Percentiles rank a stretch among this genome's conserved stretches.
Evolutionary conservation across 2,329 filamentous ascomycete genomes (phyloP).

Genomic region (Sporothrix mexicana): DNA sequence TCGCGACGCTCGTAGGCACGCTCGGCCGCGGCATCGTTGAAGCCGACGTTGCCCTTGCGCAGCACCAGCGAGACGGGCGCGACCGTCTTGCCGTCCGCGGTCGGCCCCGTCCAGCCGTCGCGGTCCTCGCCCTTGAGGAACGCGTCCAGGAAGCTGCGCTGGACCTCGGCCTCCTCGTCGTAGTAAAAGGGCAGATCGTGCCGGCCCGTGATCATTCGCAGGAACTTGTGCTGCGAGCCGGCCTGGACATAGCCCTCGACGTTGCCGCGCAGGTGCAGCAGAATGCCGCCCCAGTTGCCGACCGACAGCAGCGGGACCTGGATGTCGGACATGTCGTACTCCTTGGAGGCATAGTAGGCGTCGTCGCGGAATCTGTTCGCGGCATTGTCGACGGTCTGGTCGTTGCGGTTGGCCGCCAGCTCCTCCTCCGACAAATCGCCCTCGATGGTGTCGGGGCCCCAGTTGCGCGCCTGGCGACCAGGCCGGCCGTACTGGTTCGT

Average conservation of each 20-base stretch:
- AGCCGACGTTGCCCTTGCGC: slow-evolving; percentile 69
- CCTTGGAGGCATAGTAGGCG: slow-evolving; percentile 67
- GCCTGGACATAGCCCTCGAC: slow-evolving; percentile 68
- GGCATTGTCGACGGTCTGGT: slow-evolving; percentile 55
- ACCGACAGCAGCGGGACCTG: slow-evolving; percentile 70
- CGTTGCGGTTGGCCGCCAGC: slow-evolving; percentile 54
- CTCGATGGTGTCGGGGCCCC: slow-evolving; percentile 54
- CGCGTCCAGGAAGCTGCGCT: slow-evolving; percentile 70
- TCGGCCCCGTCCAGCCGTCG: slow-evolving; percentile 59
- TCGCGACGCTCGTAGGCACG: slow-evolving; percentile 59
- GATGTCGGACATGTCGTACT: slow-evolving; percentile 69
- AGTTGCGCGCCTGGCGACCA: slow-evolving; percentile 43
- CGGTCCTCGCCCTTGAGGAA: slow-evolving; percentile 72
- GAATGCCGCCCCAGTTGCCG: slow-evolving; percentile 73
- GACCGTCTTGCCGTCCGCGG: slow-evolving; percentile 54
- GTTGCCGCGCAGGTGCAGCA: slow-evolving; percentile 72
- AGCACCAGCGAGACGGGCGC: slow-evolving; percentile 66
- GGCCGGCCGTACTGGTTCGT: slow-evolving; percentile 68
- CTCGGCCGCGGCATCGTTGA: slow-evolving; percentile 68
- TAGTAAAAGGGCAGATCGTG: slow-evolving; percentile 78
- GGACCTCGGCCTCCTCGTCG: slow-evolving; percentile 69
- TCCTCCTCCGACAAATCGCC: slow-evolving; percentile 62
- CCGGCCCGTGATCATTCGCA: slow-evolving; percentile 71
- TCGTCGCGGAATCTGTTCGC: slow-evolving; percentile 65
- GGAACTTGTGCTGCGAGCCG: slow-evolving; percentile 70